Percentiles rank a stretch among this genome's conserved stretches.
These are phyloP conservation scores for Oxytropis ochrocephala DNA, from an alignment of 306 rosid genomes.

Conservation along the genomic window DNA sequence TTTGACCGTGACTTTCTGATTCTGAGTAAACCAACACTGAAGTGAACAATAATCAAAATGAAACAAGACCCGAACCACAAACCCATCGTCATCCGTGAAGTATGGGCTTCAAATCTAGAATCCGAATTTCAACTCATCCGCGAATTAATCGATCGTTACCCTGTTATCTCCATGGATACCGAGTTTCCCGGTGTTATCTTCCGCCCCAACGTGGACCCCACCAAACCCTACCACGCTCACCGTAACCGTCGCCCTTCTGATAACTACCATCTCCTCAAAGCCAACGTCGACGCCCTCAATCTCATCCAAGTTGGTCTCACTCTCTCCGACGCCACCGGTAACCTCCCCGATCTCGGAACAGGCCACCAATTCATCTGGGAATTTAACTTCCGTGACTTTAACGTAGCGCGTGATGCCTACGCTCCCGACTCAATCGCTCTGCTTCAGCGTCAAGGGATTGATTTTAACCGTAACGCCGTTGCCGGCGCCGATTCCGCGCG, in stretches of 20 bases:
- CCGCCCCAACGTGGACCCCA: slow-evolving; percentile 22
- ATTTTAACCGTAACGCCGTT: slow-evolving; percentile 37
- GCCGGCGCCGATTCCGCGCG: slow-evolving; percentile 34
- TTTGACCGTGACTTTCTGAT: no score
- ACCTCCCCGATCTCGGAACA: slow-evolving; percentile 56
- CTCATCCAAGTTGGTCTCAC: slow-evolving; percentile 75
- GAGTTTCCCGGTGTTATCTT: slow-evolving; percentile 62
- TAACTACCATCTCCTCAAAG: slow-evolving; percentile 46
- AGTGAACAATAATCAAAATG: not conserved
- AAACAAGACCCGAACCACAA: slow-evolving; percentile 6
- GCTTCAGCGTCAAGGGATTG: slow-evolving; percentile 54
- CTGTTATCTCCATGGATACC: slow-evolving; percentile 63
- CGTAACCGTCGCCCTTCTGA: slow-evolving; percentile 38
- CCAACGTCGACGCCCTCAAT: slow-evolving; percentile 63
- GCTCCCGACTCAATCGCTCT: slow-evolving; percentile 62
- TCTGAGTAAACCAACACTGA: not conserved
- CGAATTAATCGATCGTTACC: slow-evolving; percentile 25
- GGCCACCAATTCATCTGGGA: slow-evolving; percentile 52
- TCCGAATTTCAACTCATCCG: slow-evolving; percentile 48
- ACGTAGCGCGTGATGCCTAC: slow-evolving; percentile 41
- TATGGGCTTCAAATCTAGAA: slow-evolving; percentile 50
- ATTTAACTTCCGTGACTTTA: slow-evolving; percentile 64
- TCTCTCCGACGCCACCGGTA: slow-evolving; percentile 47
- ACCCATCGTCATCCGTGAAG: slow-evolving; percentile 46
- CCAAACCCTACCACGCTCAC: slow-evolving; percentile 12